phyloP scores from a whole-genome alignment of 1,284 basidiomycete genomes.

The Pseudozyma pruni region DNA sequence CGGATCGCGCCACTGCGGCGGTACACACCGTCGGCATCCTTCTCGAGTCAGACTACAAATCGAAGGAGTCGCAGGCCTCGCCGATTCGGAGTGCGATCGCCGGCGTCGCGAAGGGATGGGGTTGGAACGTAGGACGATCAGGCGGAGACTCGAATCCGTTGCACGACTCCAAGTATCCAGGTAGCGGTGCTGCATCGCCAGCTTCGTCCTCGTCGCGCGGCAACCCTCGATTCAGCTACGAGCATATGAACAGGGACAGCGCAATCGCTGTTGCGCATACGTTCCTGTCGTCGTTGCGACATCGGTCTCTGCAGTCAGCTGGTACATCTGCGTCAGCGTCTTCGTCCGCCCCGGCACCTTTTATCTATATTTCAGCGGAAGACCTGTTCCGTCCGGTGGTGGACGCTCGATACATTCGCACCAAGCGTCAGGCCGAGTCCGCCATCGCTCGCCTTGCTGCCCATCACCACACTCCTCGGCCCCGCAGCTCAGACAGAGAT shows the following conservation, averaged over 20 bases:
- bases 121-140: slow-evolving; percentile 66
- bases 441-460: slow-evolving; percentile 70
- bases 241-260: slow-evolving; percentile 82
- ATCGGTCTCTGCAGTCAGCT: slow-evolving; percentile 18
- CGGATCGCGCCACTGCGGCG: slow-evolving; percentile 78
- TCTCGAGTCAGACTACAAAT: slow-evolving; percentile 85
- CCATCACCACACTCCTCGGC: slow-evolving; percentile 85
- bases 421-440: slow-evolving; percentile 87
- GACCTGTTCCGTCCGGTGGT: slow-evolving; percentile 89
- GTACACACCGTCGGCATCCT: slow-evolving; percentile 96
- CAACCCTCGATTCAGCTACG: slow-evolving; percentile 72
- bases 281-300: slow-evolving; percentile 69
- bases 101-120: slow-evolving; percentile 62
- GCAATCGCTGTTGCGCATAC: slow-evolving; percentile 65
- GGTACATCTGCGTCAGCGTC: slow-evolving; percentile 1
- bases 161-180: slow-evolving; percentile 33
- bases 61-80: no score
- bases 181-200: not conserved
- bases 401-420: slow-evolving; percentile 83
- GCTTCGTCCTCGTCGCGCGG: slow-evolving; percentile 1
- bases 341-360: slow-evolving; percentile 71
- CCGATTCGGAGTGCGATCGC: no score
- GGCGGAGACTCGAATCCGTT: slow-evolving; percentile 64
- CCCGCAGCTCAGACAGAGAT: slow-evolving; percentile 56
- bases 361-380: slow-evolving; percentile 93